Evolutionary conservation across 306 rosid species (phyloP).

Genomic region (Acmispon strigosus): DNA sequence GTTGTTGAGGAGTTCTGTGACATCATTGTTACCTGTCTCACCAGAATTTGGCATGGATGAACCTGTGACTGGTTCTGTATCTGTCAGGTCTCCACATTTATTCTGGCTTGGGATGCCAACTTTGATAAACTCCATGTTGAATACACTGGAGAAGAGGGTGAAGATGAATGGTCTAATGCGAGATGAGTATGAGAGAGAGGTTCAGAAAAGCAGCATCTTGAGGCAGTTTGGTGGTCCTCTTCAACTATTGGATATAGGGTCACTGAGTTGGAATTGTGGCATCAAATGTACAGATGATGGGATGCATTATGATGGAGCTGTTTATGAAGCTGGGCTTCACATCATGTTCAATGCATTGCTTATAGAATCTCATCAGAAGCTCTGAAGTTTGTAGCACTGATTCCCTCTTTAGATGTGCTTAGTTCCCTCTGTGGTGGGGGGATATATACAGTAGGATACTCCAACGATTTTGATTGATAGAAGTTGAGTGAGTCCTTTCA

Average conservation of each 20-base stretch:
- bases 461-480: conserved; percentile 26
- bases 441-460: conserved; percentile 30
- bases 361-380: conserved; percentile 90
- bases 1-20: conserved; percentile 39
- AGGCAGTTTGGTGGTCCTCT: conserved; percentile 66
- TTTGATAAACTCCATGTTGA: conserved; percentile 77
- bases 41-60: conserved; percentile 41
- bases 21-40: conserved; percentile 47
- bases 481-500: conserved; percentile 33
- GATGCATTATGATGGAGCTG: conserved; percentile 72
- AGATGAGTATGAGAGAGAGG: conserved; percentile 49
- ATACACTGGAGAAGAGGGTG: conserved; percentile 78
- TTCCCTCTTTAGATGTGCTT: conserved; percentile 12
- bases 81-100: conserved; percentile 58
- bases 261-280: conserved; percentile 94
- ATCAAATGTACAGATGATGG: conserved; percentile 86
- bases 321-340: conserved; percentile 80
- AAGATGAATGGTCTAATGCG: conserved; percentile 68
- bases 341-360: conserved; percentile 83
- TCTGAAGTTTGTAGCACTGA: conserved; percentile 36
- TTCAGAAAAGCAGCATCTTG: conserved; percentile 47
- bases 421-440: neutral
- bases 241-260: conserved; percentile 58
- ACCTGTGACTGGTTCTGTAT: conserved; percentile 33
- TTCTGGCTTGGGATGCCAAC: conserved; percentile 89